Conservation (phyloP, 768 basidiomycete genomes). For the Suillus alpinus region DNA sequence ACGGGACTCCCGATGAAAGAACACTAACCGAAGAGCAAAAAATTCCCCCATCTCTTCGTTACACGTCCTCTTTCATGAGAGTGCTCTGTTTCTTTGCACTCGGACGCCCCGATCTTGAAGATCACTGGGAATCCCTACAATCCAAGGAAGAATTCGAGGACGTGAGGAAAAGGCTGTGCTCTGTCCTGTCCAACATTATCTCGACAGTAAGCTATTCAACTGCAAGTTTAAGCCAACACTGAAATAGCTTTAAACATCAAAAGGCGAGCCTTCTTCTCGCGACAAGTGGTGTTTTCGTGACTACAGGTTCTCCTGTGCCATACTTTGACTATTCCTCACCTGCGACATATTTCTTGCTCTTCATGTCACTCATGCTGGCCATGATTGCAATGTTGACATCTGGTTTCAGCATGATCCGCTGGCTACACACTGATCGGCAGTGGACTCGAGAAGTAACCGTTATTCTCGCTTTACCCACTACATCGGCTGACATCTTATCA, state of each 20-base stretch:
- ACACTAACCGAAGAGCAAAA: neutral
- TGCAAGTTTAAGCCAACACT: neutral
- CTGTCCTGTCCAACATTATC: neutral
- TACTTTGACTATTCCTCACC: neutral
- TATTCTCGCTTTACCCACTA: neutral
- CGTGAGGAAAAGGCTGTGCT: neutral
- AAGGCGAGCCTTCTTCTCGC: neutral
- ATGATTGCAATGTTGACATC: neutral
- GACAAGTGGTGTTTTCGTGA: neutral
- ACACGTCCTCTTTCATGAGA: neutral
- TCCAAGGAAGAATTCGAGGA: neutral
- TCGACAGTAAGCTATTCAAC: neutral
- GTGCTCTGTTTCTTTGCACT: neutral
- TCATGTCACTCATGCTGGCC: neutral
- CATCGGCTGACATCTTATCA: neutral
- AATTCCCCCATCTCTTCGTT: neutral
- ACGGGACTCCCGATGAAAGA: neutral
- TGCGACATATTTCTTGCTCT: neutral
- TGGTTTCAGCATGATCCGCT: neutral
- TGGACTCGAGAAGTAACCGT: neutral
- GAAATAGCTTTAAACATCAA: neutral
- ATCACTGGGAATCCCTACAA: neutral
- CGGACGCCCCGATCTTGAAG: neutral
- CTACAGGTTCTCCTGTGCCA: neutral
- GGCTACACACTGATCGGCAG: neutral